These are phyloP conservation scores for Sungouiella blattae DNA, from an alignment of 805 yeast species.

Conservation along the genomic window DNA sequence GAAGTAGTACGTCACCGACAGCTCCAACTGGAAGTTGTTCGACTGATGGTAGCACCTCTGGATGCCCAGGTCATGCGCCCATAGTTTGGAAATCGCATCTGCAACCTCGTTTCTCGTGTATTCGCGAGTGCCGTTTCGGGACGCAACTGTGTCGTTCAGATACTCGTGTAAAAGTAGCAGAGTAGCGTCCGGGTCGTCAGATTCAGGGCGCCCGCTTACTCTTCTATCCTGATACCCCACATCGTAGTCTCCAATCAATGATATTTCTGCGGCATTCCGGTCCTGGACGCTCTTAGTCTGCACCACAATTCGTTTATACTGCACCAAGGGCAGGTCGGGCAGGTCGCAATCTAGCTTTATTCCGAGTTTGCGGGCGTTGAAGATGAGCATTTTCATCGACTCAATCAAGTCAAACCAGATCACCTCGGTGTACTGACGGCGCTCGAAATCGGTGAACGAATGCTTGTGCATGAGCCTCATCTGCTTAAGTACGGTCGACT, in stretches of 20 bases:
- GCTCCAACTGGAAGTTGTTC: constrained; percentile 81
- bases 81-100: constrained; percentile 60
- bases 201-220: not conserved
- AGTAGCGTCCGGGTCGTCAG: not conserved
- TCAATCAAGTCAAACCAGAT: constrained; percentile 92
- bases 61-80: constrained; percentile 72
- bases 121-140: constrained; percentile 33
- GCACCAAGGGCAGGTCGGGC: constrained; percentile 43
- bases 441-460: constrained; percentile 77
- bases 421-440: constrained; percentile 75
- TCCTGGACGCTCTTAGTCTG: constrained; percentile 37
- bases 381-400: constrained; percentile 69
- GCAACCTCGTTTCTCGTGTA: constrained; percentile 56
- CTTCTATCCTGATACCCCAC: constrained; percentile 9
- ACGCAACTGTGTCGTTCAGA: not conserved
- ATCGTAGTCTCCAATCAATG: constrained; percentile 13
- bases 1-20: constrained; percentile 78
- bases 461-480: constrained; percentile 80
- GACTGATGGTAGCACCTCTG: constrained; percentile 53
- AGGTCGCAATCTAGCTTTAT: constrained; percentile 65
- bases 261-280: constrained; percentile 2
- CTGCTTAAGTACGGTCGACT: constrained; percentile 88
- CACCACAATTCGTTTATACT: constrained; percentile 48
- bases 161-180: not conserved
- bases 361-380: constrained; percentile 68